Evolutionary conservation across 805 yeast genomes (phyloP).

Genomic region (Yarrowia keelungensis): DNA sequence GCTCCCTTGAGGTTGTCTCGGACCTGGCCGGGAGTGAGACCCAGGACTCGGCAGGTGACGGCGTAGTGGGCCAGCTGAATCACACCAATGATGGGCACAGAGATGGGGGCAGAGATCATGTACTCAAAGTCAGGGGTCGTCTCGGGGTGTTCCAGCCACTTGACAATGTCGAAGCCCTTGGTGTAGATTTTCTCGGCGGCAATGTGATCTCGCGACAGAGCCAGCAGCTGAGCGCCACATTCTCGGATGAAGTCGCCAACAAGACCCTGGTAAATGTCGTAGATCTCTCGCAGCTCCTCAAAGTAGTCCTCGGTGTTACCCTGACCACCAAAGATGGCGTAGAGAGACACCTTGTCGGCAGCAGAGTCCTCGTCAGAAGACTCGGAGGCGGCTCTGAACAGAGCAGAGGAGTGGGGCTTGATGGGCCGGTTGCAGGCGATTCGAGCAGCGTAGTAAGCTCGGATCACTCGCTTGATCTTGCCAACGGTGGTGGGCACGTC

Average conservation of each 20-base stretch:
- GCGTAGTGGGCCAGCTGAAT: conserved; percentile 95
- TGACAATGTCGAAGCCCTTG: conserved; percentile 87
- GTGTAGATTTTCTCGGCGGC: conserved; percentile 88
- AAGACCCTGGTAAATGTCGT: conserved; percentile 76
- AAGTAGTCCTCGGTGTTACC: conserved; percentile 98
- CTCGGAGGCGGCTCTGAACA: conserved; percentile 67
- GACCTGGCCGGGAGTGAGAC: conserved; percentile 88
- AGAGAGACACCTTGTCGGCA: conserved; percentile 58
- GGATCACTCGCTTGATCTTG: conserved; percentile 77
- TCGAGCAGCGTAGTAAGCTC: conserved; percentile 75
- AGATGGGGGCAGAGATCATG: conserved; percentile 86
- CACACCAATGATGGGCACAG: conserved; percentile 96
- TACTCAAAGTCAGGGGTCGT: conserved; percentile 90
- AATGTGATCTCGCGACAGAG: conserved; percentile 71
- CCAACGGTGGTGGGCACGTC: conserved; percentile 59
- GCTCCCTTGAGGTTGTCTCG: conserved; percentile 61
- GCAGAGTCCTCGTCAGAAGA: conserved; percentile 47
- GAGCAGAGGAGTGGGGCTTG: conserved; percentile 60
- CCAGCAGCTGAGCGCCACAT: conserved; percentile 71
- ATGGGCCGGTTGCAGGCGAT: conserved; percentile 59
- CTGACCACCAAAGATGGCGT: conserved; percentile 97
- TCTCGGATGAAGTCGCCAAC: conserved; percentile 72
- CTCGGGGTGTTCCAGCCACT: conserved; percentile 86
- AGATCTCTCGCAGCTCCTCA: conserved; percentile 89
- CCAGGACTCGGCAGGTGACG: conserved; percentile 82